A percentile compares a stretch with the other conserved stretches of the same genome.
Conservation (phyloP, 768 basidiomycete genomes). For the Suillus discolor region DNA sequence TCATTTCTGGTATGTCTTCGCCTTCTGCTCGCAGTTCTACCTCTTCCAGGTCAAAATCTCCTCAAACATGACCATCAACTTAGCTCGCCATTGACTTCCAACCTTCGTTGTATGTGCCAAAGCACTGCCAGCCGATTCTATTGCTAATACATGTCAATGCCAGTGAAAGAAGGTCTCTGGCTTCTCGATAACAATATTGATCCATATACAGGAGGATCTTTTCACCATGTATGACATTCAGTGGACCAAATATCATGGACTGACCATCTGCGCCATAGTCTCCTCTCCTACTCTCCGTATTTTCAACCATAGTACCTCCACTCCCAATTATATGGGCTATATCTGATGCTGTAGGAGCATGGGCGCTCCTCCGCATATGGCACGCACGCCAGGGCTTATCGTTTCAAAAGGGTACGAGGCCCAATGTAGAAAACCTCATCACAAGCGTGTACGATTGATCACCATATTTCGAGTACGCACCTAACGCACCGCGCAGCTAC, state of each 20-base stretch:
- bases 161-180: slow-evolving; percentile 91
- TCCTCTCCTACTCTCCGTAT: slow-evolving; percentile 75
- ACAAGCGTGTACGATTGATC: slow-evolving; percentile 2
- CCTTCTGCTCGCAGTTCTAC: slow-evolving; percentile 53
- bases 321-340: slow-evolving; percentile 70
- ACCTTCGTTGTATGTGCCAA: slow-evolving; percentile 63
- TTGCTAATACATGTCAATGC: slow-evolving; percentile 19
- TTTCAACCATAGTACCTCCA: slow-evolving; percentile 67
- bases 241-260: background rate
- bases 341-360: slow-evolving; percentile 68
- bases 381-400: slow-evolving; percentile 65
- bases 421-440: slow-evolving; percentile 6
- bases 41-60: slow-evolving; percentile 41
- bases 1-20: slow-evolving; percentile 48
- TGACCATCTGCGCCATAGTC: slow-evolving; percentile 52
- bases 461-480: background rate
- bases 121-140: background rate
- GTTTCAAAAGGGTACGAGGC: slow-evolving; percentile 24
- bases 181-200: slow-evolving; percentile 76
- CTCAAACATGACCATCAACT: slow-evolving; percentile 76
- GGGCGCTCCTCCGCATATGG: slow-evolving; percentile 71
- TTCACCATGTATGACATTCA: slow-evolving; percentile 70
- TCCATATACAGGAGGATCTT: slow-evolving; percentile 85
- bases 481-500: slow-evolving; percentile 52
- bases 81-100: slow-evolving; percentile 80